These are phyloP conservation scores for Suhomyces emberorum DNA, from an alignment of 805 yeast species.

Conservation along the genomic window DNA sequence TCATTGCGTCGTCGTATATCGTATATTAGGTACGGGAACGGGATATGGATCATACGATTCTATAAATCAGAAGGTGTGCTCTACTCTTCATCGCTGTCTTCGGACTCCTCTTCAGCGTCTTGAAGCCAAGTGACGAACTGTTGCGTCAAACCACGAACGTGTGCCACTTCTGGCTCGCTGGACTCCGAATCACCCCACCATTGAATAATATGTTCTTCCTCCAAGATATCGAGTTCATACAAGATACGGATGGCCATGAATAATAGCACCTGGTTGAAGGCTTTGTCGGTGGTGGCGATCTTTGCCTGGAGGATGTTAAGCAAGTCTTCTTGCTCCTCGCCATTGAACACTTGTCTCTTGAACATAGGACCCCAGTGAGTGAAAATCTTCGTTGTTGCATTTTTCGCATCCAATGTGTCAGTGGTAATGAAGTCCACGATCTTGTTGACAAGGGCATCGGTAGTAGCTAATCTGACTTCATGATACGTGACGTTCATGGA, in stretches of 20 bases:
- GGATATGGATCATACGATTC: conserved; percentile 1
- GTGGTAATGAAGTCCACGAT: conserved; percentile 73
- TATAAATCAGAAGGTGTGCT: not conserved
- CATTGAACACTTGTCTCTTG: conserved; percentile 80
- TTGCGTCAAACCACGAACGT: conserved; percentile 54
- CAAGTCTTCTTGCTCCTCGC: conserved; percentile 74
- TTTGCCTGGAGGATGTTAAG: conserved; percentile 49
- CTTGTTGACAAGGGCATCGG: conserved; percentile 65
- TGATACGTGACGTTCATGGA: conserved; percentile 94
- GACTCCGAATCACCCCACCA: conserved; percentile 67
- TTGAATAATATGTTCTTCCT: conserved; percentile 70
- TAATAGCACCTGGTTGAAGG: conserved; percentile 48
- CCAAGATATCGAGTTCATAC: conserved; percentile 78
- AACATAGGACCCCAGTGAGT: conserved; percentile 79
- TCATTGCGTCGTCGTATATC: not conserved
- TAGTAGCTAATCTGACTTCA: conserved; percentile 83
- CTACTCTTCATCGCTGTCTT: conserved; percentile 14
- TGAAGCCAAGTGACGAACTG: conserved; percentile 86
- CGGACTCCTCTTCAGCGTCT: conserved; percentile 66
- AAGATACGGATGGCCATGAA: conserved; percentile 54
- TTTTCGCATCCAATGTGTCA: conserved; percentile 70
- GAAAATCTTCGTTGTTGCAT: conserved; percentile 74
- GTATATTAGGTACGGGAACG: not conserved
- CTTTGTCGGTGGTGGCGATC: conserved; percentile 33
- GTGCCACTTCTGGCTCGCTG: conserved; percentile 35